These are phyloP conservation scores for Sclerotiophoma versabilis DNA, from an alignment of 2,329 filamentous ascomycete genomes.

Conservation along the genomic window DNA sequence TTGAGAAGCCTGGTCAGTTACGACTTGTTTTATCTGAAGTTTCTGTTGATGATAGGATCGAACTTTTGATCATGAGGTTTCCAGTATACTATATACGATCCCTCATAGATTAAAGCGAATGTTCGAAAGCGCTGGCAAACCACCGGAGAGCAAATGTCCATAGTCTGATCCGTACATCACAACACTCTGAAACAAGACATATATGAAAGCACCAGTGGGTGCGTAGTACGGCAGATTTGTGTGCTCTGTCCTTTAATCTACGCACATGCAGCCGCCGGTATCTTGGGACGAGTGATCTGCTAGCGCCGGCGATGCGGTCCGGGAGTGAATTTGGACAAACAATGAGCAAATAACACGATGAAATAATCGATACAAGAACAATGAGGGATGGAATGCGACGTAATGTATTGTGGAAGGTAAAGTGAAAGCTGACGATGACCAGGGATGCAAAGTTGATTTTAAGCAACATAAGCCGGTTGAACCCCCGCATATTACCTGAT, in stretches of 20 bases:
- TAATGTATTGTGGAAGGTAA: background rate
- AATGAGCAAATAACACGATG: background rate
- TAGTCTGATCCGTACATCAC: slow-evolving; percentile 6
- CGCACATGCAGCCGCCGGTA: slow-evolving; percentile 43
- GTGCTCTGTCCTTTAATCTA: slow-evolving; percentile 44
- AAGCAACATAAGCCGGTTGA: slow-evolving; percentile 19
- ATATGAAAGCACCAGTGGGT: slow-evolving; percentile 19
- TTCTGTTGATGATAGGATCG: background rate
- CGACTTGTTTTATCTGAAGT: background rate
- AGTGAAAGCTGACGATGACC: background rate
- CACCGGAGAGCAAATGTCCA: slow-evolving; percentile 15
- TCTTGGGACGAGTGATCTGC: slow-evolving; percentile 11
- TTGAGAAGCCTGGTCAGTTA: background rate
- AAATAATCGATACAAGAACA: background rate
- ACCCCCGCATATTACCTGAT: slow-evolving; percentile 10
- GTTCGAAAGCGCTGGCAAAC: slow-evolving; percentile 16
- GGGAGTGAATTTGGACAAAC: slow-evolving; percentile 14
- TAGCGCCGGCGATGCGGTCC: slow-evolving; percentile 47
- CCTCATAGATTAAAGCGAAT: background rate
- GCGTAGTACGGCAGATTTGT: slow-evolving; percentile 19
- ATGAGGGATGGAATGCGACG: background rate
- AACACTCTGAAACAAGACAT: slow-evolving; percentile 31
- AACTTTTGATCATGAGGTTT: background rate
- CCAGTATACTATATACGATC: slow-evolving; percentile 30
- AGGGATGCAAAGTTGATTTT: slow-evolving; percentile 2